Percentiles rank a stretch among this genome's conserved stretches.
These are phyloP conservation scores for Meredithiella fracta DNA, from an alignment of 2,329 filamentous ascomycete species.

Conservation along the genomic window DNA sequence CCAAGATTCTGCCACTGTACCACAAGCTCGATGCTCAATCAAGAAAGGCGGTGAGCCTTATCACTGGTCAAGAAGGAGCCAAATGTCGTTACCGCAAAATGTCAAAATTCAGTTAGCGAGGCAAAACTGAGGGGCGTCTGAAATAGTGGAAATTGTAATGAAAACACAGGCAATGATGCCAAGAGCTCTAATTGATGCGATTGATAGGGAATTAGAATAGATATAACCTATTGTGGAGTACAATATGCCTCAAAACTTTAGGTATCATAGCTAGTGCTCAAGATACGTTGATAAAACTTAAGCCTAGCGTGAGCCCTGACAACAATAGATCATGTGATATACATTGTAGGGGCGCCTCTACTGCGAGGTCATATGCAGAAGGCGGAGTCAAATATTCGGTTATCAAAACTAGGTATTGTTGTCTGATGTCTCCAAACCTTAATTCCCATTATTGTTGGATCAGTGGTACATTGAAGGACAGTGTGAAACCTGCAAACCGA, in stretches of 20 bases:
- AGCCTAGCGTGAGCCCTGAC: background rate
- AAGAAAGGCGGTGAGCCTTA: conserved; percentile 9
- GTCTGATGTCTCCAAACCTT: too few relatives aligned
- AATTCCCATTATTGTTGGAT: too few relatives aligned
- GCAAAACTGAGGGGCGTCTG: background rate
- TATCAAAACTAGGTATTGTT: too few relatives aligned
- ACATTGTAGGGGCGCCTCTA: background rate
- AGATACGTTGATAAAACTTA: background rate
- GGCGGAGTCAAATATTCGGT: too few relatives aligned
- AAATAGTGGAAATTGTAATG: background rate
- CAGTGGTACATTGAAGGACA: too few relatives aligned
- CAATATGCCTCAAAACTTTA: background rate
- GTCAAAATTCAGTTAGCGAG: background rate
- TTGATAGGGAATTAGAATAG: background rate
- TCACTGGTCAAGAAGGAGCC: background rate
- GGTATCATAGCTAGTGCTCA: background rate
- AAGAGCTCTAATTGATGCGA: background rate
- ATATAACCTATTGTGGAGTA: background rate
- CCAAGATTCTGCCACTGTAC: conserved; percentile 13
- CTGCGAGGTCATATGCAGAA: too few relatives aligned
- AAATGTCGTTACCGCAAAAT: background rate
- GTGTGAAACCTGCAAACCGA: too few relatives aligned
- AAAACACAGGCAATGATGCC: background rate
- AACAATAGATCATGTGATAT: background rate
- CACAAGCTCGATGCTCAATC: conserved; percentile 9